Evolutionary conservation across 2,329 filamentous ascomycete species (phyloP).

Genomic region (Pseudogymnoascus sp.): DNA sequence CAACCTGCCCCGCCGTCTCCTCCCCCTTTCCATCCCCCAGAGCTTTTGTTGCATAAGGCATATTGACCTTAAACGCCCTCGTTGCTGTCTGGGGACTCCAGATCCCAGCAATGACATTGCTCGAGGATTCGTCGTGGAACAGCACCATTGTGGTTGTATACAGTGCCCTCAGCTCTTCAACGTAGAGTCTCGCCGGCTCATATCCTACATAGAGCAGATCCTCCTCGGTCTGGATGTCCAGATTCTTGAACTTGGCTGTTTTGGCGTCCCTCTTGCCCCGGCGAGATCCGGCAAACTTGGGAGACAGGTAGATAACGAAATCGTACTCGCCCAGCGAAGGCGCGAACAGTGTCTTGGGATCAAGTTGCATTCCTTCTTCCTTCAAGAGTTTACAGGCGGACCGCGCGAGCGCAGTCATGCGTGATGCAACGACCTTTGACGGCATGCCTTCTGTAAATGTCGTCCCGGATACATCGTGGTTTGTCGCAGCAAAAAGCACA

Average conservation of each 20-base stretch:
- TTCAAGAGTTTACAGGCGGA: constrained; percentile 60
- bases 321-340: constrained; percentile 71
- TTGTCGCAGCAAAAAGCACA: constrained; percentile 72
- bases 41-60: constrained; percentile 60
- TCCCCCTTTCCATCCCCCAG: constrained; percentile 29
- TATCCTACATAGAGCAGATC: constrained; percentile 40
- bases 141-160: constrained; percentile 69
- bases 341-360: constrained; percentile 59
- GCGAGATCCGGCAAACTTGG: constrained; percentile 28
- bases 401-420: constrained; percentile 74
- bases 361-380: constrained; percentile 42
- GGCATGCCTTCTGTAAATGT: constrained; percentile 72
- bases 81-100: constrained; percentile 47
- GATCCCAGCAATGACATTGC: constrained; percentile 52
- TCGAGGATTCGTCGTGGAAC: constrained; percentile 58
- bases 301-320: constrained; percentile 62
- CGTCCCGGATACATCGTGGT: constrained; percentile 66
- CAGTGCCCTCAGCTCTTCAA: constrained; percentile 55
- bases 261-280: constrained; percentile 28
- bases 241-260: constrained; percentile 66
- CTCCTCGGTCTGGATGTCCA: constrained; percentile 49
- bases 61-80: constrained; percentile 59
- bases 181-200: constrained; percentile 53
- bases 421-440: constrained; percentile 71
- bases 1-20: constrained; percentile 38